Percentiles rank a stretch among this genome's conserved stretches.
Conservation (phyloP, 1,284 basidiomycete species). For the Amylostereum areolatum region DNA sequence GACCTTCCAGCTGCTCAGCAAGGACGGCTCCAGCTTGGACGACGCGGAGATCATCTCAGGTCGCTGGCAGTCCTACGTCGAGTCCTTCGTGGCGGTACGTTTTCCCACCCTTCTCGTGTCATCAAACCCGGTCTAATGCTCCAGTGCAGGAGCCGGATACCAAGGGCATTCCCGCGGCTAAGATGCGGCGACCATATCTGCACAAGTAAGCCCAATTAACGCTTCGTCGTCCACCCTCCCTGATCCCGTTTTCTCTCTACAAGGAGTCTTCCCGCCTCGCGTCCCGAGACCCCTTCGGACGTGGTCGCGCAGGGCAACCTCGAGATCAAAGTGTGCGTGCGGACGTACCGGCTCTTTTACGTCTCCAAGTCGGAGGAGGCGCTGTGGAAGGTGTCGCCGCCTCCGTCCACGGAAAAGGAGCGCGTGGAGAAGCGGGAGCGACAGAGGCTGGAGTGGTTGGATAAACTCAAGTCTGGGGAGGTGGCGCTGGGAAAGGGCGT, state of each 20-base stretch:
- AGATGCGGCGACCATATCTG: slow-evolving; percentile 69
- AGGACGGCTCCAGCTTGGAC: slow-evolving; percentile 84
- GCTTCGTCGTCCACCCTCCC: slow-evolving; percentile 36
- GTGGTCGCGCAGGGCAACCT: slow-evolving; percentile 53
- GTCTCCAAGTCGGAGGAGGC: slow-evolving; percentile 70
- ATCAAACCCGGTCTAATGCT: neutral
- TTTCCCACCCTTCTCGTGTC: neutral
- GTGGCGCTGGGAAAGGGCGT: too few relatives aligned
- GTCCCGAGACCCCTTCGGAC: slow-evolving; percentile 30
- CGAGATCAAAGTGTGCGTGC: slow-evolving; percentile 80
- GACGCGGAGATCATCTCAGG: slow-evolving; percentile 80
- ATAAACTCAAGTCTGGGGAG: too few relatives aligned
- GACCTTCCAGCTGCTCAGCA: slow-evolving; percentile 83
- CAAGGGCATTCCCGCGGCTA: slow-evolving; percentile 41
- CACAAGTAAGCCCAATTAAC: slow-evolving; percentile 24
- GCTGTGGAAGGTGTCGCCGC: slow-evolving; percentile 30
- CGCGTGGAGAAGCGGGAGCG: too few relatives aligned
- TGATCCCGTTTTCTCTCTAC: neutral
- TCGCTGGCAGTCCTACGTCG: slow-evolving; percentile 87
- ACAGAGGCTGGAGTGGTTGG: too few relatives aligned
- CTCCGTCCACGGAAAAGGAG: too few relatives aligned
- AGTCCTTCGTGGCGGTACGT: slow-evolving; percentile 78
- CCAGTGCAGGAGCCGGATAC: slow-evolving; percentile 42
- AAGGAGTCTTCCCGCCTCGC: slow-evolving; percentile 30
- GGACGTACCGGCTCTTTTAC: slow-evolving; percentile 83